phyloP scores from a whole-genome alignment of 164 flowering plant species.

The Kingdonia uniflora region DNA sequence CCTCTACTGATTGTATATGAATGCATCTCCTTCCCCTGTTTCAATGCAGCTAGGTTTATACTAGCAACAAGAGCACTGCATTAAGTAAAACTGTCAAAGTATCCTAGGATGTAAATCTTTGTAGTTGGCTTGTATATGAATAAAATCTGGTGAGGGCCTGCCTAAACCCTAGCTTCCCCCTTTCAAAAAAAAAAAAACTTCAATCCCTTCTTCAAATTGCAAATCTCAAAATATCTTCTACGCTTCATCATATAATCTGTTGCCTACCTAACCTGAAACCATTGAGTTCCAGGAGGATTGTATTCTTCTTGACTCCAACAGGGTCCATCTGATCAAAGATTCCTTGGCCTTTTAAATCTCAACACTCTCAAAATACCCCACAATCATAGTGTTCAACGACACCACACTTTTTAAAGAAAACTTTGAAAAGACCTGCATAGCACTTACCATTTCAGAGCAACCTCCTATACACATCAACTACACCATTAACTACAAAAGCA shows the following conservation, averaged over 20 bases:
- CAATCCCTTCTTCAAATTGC: conserved; percentile 30
- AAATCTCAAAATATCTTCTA: conserved; percentile 32
- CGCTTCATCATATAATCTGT: conserved; percentile 39
- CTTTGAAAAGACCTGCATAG: conserved; percentile 35
- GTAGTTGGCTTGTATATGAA: too few relatives aligned
- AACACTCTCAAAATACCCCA: conserved; percentile 56
- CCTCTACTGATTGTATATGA: conserved; percentile 40
- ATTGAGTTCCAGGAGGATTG: conserved; percentile 68
- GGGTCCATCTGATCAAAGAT: conserved; percentile 48
- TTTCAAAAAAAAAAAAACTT: too few relatives aligned
- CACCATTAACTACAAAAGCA: conserved; percentile 49
- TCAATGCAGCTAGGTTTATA: conserved; percentile 28
- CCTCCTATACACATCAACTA: conserved; percentile 61
- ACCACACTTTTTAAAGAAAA: conserved; percentile 37
- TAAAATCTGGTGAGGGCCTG: too few relatives aligned
- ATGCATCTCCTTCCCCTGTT: conserved; percentile 56
- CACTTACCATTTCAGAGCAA: conserved; percentile 50
- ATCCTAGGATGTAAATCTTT: too few relatives aligned
- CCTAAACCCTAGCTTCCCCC: too few relatives aligned
- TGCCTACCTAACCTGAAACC: conserved; percentile 56
- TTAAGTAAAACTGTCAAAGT: conserved; percentile 47
- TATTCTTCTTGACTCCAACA: conserved; percentile 31
- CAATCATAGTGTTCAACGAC: conserved; percentile 68
- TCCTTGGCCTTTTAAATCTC: conserved; percentile 36
- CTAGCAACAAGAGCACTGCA: conserved; percentile 58